These are phyloP conservation scores for Salmacisia buchloeana DNA, from an alignment of 1,284 basidiomycete species.

Conservation along the genomic window DNA sequence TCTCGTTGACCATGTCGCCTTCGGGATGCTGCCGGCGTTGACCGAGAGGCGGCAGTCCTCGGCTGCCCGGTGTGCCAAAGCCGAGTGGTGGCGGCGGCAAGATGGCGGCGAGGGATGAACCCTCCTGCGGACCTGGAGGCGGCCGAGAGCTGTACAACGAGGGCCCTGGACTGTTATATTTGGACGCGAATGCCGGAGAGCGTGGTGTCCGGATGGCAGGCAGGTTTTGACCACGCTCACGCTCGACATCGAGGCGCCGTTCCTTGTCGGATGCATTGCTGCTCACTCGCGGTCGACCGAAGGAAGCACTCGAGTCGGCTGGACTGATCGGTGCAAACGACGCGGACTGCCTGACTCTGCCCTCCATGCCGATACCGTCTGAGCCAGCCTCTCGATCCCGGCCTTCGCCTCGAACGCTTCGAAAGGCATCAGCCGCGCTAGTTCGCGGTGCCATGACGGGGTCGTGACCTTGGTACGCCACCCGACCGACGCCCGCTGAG, in stretches of 20 bases:
- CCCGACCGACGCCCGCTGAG: too few relatives aligned
- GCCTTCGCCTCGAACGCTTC: too few relatives aligned
- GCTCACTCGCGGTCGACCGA: not conserved
- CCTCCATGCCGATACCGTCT: too few relatives aligned
- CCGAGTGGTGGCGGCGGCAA: not conserved
- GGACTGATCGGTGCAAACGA: not conserved
- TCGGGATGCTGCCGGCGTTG: not conserved
- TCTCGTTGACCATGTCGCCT: not conserved
- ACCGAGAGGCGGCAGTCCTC: too few relatives aligned
- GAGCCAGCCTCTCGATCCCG: too few relatives aligned
- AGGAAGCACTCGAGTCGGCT: not conserved
- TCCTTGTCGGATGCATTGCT: slow-evolving; percentile 3
- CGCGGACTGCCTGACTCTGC: too few relatives aligned
- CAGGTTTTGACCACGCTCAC: not conserved
- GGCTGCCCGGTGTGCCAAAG: not conserved
- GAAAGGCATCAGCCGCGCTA: too few relatives aligned
- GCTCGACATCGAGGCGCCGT: not conserved
- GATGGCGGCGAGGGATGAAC: too few relatives aligned
- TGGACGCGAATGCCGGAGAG: not conserved
- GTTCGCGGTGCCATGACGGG: too few relatives aligned
- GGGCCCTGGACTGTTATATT: not conserved
- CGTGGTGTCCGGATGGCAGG: not conserved
- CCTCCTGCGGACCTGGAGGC: too few relatives aligned
- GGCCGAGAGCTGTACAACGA: too few relatives aligned
- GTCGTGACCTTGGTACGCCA: too few relatives aligned